Percentiles rank a stretch among this genome's conserved stretches.
These are phyloP conservation scores for Fusarium algeriense DNA, from an alignment of 2,329 filamentous ascomycete genomes.

Conservation along the genomic window DNA sequence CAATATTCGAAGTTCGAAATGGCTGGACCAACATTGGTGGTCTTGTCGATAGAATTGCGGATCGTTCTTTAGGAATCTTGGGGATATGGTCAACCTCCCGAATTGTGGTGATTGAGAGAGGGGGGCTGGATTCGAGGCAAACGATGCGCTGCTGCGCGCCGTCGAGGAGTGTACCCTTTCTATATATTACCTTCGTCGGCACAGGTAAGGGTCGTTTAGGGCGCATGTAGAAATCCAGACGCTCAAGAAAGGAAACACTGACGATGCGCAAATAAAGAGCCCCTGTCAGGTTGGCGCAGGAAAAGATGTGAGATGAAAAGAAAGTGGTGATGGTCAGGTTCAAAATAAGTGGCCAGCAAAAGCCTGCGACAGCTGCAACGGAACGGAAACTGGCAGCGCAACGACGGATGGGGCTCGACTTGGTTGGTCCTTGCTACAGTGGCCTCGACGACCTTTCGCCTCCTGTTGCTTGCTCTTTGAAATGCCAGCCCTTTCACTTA, in stretches of 20 bases:
- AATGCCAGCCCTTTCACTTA: slow-evolving; percentile 20
- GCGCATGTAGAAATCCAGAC: slow-evolving; percentile 14
- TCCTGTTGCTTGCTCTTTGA: slow-evolving; percentile 30
- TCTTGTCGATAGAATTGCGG: slow-evolving; percentile 43
- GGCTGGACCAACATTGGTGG: slow-evolving; percentile 60
- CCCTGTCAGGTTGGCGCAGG: slow-evolving; percentile 35
- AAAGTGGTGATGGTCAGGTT: slow-evolving; percentile 37
- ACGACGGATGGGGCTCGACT: slow-evolving; percentile 32
- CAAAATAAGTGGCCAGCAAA: slow-evolving; percentile 29
- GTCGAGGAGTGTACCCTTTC: slow-evolving; percentile 34
- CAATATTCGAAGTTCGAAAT: slow-evolving; percentile 55
- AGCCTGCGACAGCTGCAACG: slow-evolving; percentile 37
- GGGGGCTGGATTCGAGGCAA: slow-evolving; percentile 42
- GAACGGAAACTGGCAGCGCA: slow-evolving; percentile 25
- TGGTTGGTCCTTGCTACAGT: slow-evolving; percentile 33
- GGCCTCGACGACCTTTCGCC: slow-evolving; percentile 23
- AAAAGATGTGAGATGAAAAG: slow-evolving; percentile 40
- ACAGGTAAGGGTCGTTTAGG: slow-evolving; percentile 17
- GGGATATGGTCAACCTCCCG: slow-evolving; percentile 52
- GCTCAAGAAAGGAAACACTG: slow-evolving; percentile 35
- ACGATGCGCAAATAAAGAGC: slow-evolving; percentile 38
- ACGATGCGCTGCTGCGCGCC: slow-evolving; percentile 39
- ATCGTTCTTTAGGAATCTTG: slow-evolving; percentile 47
- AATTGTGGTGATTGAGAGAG: slow-evolving; percentile 46
- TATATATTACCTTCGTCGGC: slow-evolving; percentile 34